Percentiles rank a stretch among this genome's conserved stretches.
These are phyloP conservation scores for Orbilia oligospora DNA, from an alignment of 2,329 filamentous ascomycete species.

Conservation along the genomic window DNA sequence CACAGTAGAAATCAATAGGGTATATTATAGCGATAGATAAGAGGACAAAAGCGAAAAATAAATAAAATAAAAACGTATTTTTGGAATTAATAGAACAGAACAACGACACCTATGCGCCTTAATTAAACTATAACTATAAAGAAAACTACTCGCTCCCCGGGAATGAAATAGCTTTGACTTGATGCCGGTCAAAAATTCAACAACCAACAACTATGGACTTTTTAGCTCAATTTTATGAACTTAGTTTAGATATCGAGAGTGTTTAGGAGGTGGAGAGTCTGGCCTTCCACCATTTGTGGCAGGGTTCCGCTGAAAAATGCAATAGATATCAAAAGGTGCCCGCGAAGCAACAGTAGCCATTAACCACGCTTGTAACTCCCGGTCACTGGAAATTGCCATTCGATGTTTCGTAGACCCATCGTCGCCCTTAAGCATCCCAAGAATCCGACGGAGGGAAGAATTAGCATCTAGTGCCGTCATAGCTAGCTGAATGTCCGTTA, in stretches of 20 bases:
- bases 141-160: too few relatives aligned
- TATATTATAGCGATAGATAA: too few relatives aligned
- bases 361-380: background rate
- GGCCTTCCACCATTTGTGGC: background rate
- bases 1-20: too few relatives aligned
- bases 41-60: too few relatives aligned
- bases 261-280: background rate
- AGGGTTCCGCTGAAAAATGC: constrained; percentile 4
- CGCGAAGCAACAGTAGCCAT: background rate
- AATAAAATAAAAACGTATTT: too few relatives aligned
- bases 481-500: background rate
- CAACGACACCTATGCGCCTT: too few relatives aligned
- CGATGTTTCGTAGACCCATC: background rate
- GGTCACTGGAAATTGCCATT: constrained; percentile 2
- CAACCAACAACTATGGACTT: too few relatives aligned
- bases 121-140: too few relatives aligned
- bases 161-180: too few relatives aligned
- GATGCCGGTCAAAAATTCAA: too few relatives aligned
- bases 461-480: background rate
- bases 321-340: constrained; percentile 1
- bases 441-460: background rate
- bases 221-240: too few relatives aligned
- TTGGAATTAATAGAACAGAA: too few relatives aligned
- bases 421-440: background rate
- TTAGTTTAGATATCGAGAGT: constrained; percentile 6